Percentiles rank a stretch among this genome's conserved stretches.
These are phyloP conservation scores for Aspergillus ochraceus DNA, from an alignment of 2,329 filamentous ascomycete genomes.

Conservation along the genomic window DNA sequence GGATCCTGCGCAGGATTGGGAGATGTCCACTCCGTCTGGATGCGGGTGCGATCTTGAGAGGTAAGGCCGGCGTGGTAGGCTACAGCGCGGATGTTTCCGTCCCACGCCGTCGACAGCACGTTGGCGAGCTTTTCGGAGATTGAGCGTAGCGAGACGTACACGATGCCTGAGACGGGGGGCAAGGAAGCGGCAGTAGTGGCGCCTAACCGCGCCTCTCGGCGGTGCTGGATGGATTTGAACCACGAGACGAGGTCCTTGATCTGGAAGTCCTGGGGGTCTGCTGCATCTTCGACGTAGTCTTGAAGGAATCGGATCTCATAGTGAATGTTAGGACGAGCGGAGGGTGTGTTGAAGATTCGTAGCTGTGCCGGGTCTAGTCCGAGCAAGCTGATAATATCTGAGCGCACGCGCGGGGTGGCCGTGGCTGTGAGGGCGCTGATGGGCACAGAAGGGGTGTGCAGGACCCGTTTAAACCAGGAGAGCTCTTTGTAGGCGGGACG, in stretches of 20 bases:
- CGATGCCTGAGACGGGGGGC: conserved; percentile 46
- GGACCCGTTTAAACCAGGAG: conserved; percentile 72
- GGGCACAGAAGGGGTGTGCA: conserved; percentile 73
- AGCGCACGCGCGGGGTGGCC: conserved; percentile 74
- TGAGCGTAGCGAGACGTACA: conserved; percentile 47
- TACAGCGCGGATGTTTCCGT: conserved; percentile 41
- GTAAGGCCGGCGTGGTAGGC: conserved; percentile 62
- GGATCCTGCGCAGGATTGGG: conserved; percentile 11
- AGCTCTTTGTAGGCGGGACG: conserved; percentile 87
- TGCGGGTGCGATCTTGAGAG: conserved; percentile 68
- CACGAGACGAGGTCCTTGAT: conserved; percentile 76
- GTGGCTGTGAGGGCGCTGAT: conserved; percentile 93
- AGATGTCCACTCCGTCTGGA: conserved; percentile 44
- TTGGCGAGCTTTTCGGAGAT: conserved; percentile 42
- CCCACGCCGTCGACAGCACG: conserved; percentile 29
- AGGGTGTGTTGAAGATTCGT: conserved; percentile 78
- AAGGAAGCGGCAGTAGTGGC: conserved; percentile 19
- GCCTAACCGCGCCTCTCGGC: conserved; percentile 59
- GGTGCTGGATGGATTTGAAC: conserved; percentile 70
- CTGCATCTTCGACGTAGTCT: conserved; percentile 29
- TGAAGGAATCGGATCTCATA: conserved; percentile 74
- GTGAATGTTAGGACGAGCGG: conserved; percentile 81
- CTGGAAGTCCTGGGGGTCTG: conserved; percentile 57
- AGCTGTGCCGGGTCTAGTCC: conserved; percentile 64
- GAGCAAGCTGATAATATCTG: conserved; percentile 78